A percentile compares a stretch with the other conserved stretches of the same genome.
Conservation (phyloP, 805 yeast species). For the Dipodascopsis tothii region DNA sequence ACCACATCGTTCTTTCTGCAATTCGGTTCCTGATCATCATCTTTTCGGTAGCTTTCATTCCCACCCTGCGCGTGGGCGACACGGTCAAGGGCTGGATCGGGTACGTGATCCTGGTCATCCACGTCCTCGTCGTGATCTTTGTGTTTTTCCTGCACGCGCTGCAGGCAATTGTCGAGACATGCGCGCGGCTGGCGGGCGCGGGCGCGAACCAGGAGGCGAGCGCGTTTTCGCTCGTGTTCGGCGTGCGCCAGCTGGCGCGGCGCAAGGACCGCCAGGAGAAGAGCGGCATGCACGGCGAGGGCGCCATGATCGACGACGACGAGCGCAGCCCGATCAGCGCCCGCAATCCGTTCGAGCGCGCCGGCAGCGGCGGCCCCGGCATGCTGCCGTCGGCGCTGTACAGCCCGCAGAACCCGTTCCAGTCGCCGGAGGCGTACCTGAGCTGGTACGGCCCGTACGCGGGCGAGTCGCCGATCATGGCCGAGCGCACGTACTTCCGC, state of each 20-base stretch:
- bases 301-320: neutral
- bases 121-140: slow-evolving; percentile 27
- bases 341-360: too few relatives aligned
- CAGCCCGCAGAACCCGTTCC: too few relatives aligned
- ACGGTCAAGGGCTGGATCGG: slow-evolving; percentile 30
- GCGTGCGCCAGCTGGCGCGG: slow-evolving; percentile 22
- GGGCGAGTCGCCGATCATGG: too few relatives aligned
- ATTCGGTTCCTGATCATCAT: slow-evolving; percentile 23
- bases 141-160: slow-evolving; percentile 27
- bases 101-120: slow-evolving; percentile 29
- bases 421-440: too few relatives aligned
- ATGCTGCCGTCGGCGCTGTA: too few relatives aligned
- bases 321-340: too few relatives aligned
- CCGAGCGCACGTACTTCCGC: too few relatives aligned
- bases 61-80: slow-evolving; percentile 19
- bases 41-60: slow-evolving; percentile 28
- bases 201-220: slow-evolving; percentile 8
- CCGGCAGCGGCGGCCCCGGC: too few relatives aligned
- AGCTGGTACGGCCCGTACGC: too few relatives aligned
- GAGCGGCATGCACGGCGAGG: neutral
- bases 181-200: slow-evolving; percentile 14
- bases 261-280: slow-evolving; percentile 15
- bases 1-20: slow-evolving; percentile 19
- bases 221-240: slow-evolving; percentile 18
- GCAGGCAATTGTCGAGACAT: slow-evolving; percentile 27